Percentiles rank a stretch among this genome's conserved stretches.
phyloP scores from a whole-genome alignment of 1,284 basidiomycete species.

The Microbotryum lychnidis-dioicae region DNA sequence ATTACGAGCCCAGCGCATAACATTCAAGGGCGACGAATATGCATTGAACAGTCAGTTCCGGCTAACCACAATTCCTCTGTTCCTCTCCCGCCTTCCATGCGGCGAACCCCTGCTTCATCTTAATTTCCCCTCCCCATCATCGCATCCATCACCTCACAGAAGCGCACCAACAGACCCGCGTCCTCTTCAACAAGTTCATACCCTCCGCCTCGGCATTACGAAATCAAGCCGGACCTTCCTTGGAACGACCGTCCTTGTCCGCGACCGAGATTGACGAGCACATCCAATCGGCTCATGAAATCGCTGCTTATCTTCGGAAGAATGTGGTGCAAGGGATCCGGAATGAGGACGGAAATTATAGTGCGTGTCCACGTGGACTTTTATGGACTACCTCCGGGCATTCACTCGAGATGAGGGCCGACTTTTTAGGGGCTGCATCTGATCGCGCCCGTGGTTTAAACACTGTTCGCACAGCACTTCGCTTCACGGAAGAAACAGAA shows the following conservation, averaged over 20 bases:
- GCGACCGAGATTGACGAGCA: slow-evolving; percentile 22
- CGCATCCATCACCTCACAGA: slow-evolving; percentile 3
- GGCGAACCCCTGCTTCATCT: too few species aligned
- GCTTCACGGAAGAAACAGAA: slow-evolving; percentile 29
- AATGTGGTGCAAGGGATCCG: slow-evolving; percentile 30
- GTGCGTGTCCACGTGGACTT: not conserved
- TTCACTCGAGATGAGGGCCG: not conserved
- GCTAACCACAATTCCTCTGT: not conserved
- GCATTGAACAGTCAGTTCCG: slow-evolving; percentile 16
- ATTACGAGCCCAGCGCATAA: slow-evolving; percentile 24
- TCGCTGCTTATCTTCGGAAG: slow-evolving; percentile 23
- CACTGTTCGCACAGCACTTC: slow-evolving; percentile 11
- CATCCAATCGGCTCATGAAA: slow-evolving; percentile 24
- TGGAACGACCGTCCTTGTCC: not conserved
- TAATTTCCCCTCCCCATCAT: too few species aligned
- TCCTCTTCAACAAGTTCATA: slow-evolving; percentile 27
- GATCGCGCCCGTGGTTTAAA: not conserved
- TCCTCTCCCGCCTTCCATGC: too few species aligned
- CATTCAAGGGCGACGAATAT: slow-evolving; percentile 28
- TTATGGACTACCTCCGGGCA: too few species aligned
- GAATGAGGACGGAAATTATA: slow-evolving; percentile 26
- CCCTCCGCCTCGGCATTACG: slow-evolving; percentile 18
- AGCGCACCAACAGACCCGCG: slow-evolving; percentile 27
- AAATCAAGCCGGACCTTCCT: not conserved
- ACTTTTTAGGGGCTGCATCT: not conserved